These are phyloP conservation scores for Corylus heterophylla DNA, from an alignment of 306 rosid species.

Conservation along the genomic window DNA sequence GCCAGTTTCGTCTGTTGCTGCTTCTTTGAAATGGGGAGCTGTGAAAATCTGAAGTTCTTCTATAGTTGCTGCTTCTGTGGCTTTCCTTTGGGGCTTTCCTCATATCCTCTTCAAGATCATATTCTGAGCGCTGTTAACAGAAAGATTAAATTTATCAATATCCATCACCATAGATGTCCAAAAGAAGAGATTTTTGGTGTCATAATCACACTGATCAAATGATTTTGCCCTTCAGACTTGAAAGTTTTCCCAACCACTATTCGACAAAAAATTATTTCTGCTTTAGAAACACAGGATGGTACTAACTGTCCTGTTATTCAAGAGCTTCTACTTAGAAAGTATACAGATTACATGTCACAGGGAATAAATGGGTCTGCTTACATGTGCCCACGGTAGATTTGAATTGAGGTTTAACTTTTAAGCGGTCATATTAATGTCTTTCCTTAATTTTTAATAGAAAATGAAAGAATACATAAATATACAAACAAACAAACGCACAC, in stretches of 20 bases:
- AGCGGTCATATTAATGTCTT: neutral
- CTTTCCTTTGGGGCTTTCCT: constrained; percentile 55
- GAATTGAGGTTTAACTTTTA: neutral
- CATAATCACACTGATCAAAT: neutral
- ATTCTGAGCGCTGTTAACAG: constrained; percentile 64
- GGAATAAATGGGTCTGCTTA: neutral
- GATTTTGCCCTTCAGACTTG: neutral
- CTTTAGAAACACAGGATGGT: neutral
- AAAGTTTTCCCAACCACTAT: neutral
- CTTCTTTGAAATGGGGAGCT: constrained; percentile 50
- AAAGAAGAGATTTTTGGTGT: neutral
- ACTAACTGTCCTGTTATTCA: neutral
- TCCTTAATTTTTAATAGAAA: neutral
- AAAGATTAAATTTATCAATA: constrained; percentile 2
- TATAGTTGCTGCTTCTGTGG: constrained; percentile 47
- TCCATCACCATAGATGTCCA: neutral
- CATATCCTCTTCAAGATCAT: constrained; percentile 81
- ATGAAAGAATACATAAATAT: neutral
- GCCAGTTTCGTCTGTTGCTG: constrained; percentile 26
- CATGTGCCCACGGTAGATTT: neutral
- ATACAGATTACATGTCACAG: neutral
- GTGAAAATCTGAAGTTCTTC: constrained; percentile 52
- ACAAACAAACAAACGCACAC: neutral
- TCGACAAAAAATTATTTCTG: neutral
- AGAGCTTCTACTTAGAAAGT: neutral